Percentiles rank a stretch among this genome's conserved stretches.
phyloP scores from a whole-genome alignment of 345 rosid species.

The Aethionema arabicum region DNA sequence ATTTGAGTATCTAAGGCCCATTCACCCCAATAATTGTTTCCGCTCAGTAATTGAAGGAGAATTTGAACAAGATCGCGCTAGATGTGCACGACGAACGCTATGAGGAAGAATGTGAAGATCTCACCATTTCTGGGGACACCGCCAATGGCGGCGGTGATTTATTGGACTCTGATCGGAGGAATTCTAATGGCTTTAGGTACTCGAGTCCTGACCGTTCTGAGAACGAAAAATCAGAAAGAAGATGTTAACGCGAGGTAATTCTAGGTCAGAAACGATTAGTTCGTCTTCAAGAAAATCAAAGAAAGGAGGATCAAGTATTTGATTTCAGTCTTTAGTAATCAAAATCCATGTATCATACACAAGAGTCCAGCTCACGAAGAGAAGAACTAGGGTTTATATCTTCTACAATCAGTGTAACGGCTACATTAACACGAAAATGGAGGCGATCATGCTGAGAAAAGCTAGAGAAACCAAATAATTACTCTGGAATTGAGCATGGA shows the following conservation, averaged over 20 bases:
- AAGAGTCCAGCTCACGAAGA: conserved; percentile 17
- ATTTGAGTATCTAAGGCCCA: no score
- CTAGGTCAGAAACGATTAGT: conserved; percentile 4
- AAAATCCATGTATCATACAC: no score
- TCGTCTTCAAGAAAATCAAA: conserved; percentile 12
- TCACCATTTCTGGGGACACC: conserved; percentile 48
- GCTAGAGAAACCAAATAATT: conserved; percentile 16
- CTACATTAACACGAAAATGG: conserved; percentile 9
- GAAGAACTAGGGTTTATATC: neutral
- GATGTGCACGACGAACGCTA: conserved; percentile 1
- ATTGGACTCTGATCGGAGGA: conserved; percentile 58
- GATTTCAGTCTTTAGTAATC: no score
- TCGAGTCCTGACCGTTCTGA: conserved; percentile 52
- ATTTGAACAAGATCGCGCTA: no score
- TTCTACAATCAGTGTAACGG: conserved; percentile 1
- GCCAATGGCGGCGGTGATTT: conserved; percentile 45
- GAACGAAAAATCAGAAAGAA: neutral
- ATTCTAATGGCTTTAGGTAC: conserved; percentile 61
- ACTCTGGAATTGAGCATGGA: no score
- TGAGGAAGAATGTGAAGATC: conserved; percentile 28
- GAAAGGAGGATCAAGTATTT: no score
- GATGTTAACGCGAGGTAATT: neutral
- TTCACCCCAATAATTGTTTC: no score
- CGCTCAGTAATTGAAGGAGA: no score
- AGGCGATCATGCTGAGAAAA: conserved; percentile 17